phyloP scores from a whole-genome alignment of 2,329 filamentous ascomycete species.

The Colletotrichum tamarilloi region DNA sequence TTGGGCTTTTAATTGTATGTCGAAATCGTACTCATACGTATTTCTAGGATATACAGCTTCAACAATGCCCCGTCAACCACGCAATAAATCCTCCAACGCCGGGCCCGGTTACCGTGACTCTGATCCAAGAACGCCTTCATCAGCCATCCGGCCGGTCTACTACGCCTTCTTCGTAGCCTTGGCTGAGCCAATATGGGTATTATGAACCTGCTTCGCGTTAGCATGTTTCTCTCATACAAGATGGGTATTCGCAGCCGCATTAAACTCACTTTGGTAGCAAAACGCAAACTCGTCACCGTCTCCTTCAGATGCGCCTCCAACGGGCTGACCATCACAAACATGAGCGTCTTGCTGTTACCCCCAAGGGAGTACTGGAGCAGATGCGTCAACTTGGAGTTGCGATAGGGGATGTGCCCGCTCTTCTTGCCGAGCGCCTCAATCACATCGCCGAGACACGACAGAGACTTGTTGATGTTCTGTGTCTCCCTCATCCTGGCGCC shows the following conservation, averaged over 20 bases:
- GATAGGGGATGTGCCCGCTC: slow-evolving; percentile 88
- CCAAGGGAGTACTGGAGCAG: slow-evolving; percentile 94
- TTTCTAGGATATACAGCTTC: slow-evolving; percentile 38
- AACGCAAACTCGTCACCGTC: slow-evolving; percentile 93
- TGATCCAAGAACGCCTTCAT: slow-evolving; percentile 31
- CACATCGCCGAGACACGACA: slow-evolving; percentile 93
- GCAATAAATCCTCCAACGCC: slow-evolving; percentile 30
- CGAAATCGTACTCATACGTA: slow-evolving; percentile 36
- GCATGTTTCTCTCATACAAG: not conserved
- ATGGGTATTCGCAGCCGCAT: not conserved
- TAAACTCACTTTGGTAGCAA: slow-evolving; percentile 85
- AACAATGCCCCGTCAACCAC: slow-evolving; percentile 23
- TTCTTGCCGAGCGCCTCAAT: slow-evolving; percentile 92
- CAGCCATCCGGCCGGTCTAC: slow-evolving; percentile 5
- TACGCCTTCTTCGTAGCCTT: slow-evolving; percentile 74
- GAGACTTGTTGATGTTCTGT: slow-evolving; percentile 95
- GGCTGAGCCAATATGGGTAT: slow-evolving; percentile 91
- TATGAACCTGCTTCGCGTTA: slow-evolving; percentile 70
- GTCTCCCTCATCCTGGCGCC: slow-evolving; percentile 93
- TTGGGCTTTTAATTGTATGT: slow-evolving; percentile 33
- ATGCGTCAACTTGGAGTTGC: slow-evolving; percentile 97
- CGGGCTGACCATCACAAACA: slow-evolving; percentile 99
- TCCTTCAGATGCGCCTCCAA: slow-evolving; percentile 91
- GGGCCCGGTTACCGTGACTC: slow-evolving; percentile 3
- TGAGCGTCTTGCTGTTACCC: slow-evolving; percentile 96